Evolutionary conservation across 2,329 filamentous ascomycete species (phyloP), one percentile per base, ranked within the genome.

Genomic region (Sphaceloma murrayae): DNA sequence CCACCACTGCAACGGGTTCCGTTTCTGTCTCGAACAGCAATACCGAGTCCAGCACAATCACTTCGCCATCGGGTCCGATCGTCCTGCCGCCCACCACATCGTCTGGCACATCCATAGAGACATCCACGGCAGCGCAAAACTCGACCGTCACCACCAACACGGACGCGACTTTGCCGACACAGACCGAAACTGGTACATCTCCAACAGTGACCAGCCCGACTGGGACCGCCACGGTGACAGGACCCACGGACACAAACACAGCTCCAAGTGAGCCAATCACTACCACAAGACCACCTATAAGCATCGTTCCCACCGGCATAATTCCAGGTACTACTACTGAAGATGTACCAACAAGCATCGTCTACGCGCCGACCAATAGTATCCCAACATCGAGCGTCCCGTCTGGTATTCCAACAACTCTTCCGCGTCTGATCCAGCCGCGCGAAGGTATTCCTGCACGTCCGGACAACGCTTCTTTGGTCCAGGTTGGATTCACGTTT

Each of bases 401-500:
- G 1, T 72, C 70, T 13, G 70, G 71, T 16, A 67, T 86, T 44
- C 80, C 84, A 0, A 74, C 77, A 0, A 68, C 70, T 26, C 70
- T 93, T 47, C 87, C 87, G 14, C 77, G 77, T 55, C 74, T 84
- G 32, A 88, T 95, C 52, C 75, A 79, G 19, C 85, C 86, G 6
- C 74, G 77, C 30, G 70, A 74, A 46, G 74, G 74, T 21, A 70
- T 74, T 38, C 67, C 70, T 14, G 48, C 65, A 3, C 61, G 70
- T 13, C 82, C 85, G 0, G 64, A 70, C 3, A 82, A 84, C 53
- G 78, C 75, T 1, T 78, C 76, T 3, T 64, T 84, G 53, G 80
- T 94, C 53, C 86, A 94, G 59, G 73, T 96, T 50, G 91, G 84
- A 24, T 95, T 96, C 72, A 68, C 77, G 43, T 82, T 78, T 57